phyloP scores from a whole-genome alignment of 495 filamentous ascomycete species.

The Aspergillus bridgeri region DNA sequence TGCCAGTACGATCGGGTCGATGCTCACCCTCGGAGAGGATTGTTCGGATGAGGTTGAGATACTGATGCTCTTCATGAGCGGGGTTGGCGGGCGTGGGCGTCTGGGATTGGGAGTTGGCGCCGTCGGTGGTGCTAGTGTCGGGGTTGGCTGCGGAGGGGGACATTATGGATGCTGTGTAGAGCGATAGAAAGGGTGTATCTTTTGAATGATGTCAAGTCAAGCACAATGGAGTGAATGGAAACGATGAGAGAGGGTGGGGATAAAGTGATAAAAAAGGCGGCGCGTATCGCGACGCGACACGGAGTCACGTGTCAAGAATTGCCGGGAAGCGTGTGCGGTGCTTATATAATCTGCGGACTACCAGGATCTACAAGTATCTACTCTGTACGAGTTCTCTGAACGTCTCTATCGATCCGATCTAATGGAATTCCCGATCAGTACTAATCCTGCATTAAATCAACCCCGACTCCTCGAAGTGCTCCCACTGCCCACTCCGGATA shows the following conservation, averaged over 20 bases:
- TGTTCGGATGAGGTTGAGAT: constrained; percentile 69
- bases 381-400: too few relatives aligned
- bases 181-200: not conserved
- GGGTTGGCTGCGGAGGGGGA: constrained; percentile 21
- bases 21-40: constrained; percentile 76
- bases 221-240: not conserved
- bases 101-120: constrained; percentile 13
- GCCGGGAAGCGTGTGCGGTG: too few relatives aligned
- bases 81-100: constrained; percentile 15
- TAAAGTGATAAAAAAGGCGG: too few relatives aligned
- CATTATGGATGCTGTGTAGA: not conserved
- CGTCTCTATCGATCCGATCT: too few relatives aligned
- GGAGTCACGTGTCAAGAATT: constrained; percentile 31
- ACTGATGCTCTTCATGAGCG: constrained; percentile 70
- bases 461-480: constrained; percentile 77
- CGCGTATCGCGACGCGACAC: constrained; percentile 27
- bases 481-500: constrained; percentile 82
- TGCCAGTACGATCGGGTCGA: constrained; percentile 86
- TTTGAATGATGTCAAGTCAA: not conserved
- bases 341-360: too few relatives aligned
- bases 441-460: constrained; percentile 63
- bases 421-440: not conserved
- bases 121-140: constrained; percentile 15
- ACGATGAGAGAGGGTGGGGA: not conserved
- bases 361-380: too few relatives aligned